Conservation (phyloP, 2,329 filamentous ascomycete species). For the Curvularia spicifera region DNA sequence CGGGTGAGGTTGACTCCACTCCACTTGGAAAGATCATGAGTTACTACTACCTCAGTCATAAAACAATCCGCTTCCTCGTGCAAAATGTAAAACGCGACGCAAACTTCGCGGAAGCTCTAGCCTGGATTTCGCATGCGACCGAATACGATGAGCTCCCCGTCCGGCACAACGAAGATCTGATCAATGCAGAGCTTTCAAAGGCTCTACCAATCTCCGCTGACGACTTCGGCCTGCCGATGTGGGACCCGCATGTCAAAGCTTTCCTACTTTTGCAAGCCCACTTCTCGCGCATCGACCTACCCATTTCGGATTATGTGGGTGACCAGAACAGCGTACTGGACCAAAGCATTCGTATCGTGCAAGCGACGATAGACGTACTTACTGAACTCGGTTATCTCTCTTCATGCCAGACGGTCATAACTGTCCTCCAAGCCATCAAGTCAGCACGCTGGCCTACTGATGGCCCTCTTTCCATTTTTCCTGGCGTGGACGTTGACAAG, state of each 20-base stretch:
- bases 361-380: conserved; percentile 91
- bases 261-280: conserved; percentile 94
- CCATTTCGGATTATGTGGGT: conserved; percentile 95
- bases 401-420: conserved; percentile 81
- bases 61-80: conserved; percentile 86
- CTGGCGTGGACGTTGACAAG: conserved; percentile 65
- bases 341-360: conserved; percentile 94
- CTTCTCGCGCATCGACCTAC: conserved; percentile 89
- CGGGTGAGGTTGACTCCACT: conserved; percentile 88
- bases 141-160: conserved; percentile 98
- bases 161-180: conserved; percentile 96
- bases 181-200: conserved; percentile 87
- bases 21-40: conserved; percentile 98
- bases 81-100: conserved; percentile 76
- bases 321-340: conserved; percentile 89
- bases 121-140: conserved; percentile 90
- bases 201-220: conserved; percentile 75
- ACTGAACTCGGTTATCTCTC: conserved; percentile 85
- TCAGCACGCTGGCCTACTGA: conserved; percentile 90
- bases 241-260: conserved; percentile 97
- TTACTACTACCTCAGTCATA: conserved; percentile 96
- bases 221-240: conserved; percentile 79
- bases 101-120: conserved; percentile 79
- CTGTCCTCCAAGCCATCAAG: conserved; percentile 89
- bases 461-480: conserved; percentile 77